Evolutionary conservation across 768 basidiomycete species (phyloP), one percentile per base, ranked within the genome.

Genomic region (Royoungia palumana): DNA sequence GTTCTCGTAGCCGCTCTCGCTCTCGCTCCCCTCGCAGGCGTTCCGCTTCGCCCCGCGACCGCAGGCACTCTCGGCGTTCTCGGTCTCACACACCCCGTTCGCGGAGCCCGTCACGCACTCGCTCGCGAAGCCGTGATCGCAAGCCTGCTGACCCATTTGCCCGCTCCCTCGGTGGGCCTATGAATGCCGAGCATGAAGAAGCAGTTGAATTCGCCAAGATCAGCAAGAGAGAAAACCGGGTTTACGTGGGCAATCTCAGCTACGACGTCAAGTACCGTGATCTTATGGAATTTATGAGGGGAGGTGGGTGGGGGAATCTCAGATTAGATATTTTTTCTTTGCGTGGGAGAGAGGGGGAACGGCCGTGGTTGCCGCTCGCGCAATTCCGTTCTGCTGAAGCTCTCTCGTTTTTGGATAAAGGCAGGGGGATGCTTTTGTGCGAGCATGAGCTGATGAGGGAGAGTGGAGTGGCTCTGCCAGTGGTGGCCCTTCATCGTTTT

Each of bases 261-360:
- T 99, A 97, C 78, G 91, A 95, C 70, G 91, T 94, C 84, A 94
- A 87, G 75, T 98, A 95, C 75, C 83, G 93, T 73, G 96, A 98
- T 77, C 79, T 99, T 72, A 93, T 94, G 82, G 93, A 97, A 84
- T 97, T 96, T 70, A 95, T 96, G 93, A 82, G 90, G 87, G 90
- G 91, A 93, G 94, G 94, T 96, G 90, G 87, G 94, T 94, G 74
- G 82, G 81, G 83, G 85, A 80, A 82, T 82, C 76, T 76, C 72
- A 78, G 74, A 64, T 74, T 71, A 70, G 69, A 68, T 49, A 57
- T 69, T 83, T 74, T 81, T 79, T 70, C 72, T 68, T 73, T 63
- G 70, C 62, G 55, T 65, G 69, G 57, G 62, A 64, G 49, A 47
- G 65, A 63, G 63, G 66, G 59, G 62, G 52, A 3, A 34, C 49